Evolutionary conservation across 1,284 basidiomycete genomes (phyloP), one percentile per base, ranked within the genome.

Genomic region (Marasmius fiardii): DNA sequence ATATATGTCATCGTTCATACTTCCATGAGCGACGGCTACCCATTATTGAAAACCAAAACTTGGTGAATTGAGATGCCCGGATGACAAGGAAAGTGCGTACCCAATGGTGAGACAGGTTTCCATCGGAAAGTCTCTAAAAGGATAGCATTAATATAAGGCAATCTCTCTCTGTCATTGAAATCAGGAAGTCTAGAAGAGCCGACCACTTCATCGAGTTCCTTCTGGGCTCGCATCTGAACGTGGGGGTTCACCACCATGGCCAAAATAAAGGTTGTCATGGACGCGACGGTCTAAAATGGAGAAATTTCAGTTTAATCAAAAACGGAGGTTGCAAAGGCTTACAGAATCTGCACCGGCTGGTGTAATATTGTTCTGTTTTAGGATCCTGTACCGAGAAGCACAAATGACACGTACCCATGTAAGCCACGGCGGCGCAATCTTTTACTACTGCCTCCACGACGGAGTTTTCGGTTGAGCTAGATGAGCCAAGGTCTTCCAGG

Each of bases 121-220:
- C 50, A 56, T 37, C 54, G 33, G 28, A 56, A 34, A 16, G 20
- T 43, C 50, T 56, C 54, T 14, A 26, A 44, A 14, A 75, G 58
- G 5, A 72, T 39, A 0, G 66, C 68, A 14, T 63, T 58, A 11
- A 73, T 54, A 52, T 72, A 75, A 0, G 70, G 69, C 16, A 76
- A 60, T 2, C 49, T 43, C 0, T 61, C 57, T 24, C 65, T 57
- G 51, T 77, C 75, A 3, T 61, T 61, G 37, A 74, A 69, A 1
- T 61, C 65, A 0, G 75, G 75, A 2, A 75, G 60, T 12, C 72
- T 61, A 10, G 67, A 65, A 1, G 52, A 28, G 0, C 70, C 71
- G 20, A 73, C 48, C 12, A 72, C 67, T 1, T 50, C 34, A 55
- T 74, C 71, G 21, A 75, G 56, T 51, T 75, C 71, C 31, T 58